Base-by-base conservation (phyloP, 345 rosid species). In the Bruguiera sexangula region DNA sequence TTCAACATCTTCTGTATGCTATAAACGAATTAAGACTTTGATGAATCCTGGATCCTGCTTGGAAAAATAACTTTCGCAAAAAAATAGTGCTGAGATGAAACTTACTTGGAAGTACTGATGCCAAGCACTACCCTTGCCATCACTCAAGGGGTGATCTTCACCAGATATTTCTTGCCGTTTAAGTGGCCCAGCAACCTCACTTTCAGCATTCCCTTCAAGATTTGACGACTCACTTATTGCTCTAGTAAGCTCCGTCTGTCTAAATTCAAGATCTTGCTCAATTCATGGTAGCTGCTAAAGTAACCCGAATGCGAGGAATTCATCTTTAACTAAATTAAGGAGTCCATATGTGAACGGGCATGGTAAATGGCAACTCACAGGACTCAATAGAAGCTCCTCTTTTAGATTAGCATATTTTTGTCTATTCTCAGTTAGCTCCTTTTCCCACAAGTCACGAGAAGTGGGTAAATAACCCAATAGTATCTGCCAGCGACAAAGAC, bases 121-220 rank as follows among this genome's bases (percentile, higher is more conserved):
- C 95, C 95, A 89, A 65, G 81, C 75, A 72, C 89, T 85, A 52
- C 85, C 80, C 80, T 85, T 82, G 58, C 87, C 88, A 48, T 74
- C 80, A 70, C 89, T 85, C 71, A 89, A 70, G 20, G 95, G 95
- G 72, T 89, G 95, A 81, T 89, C 95, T 70, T 84, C 95, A 24
- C 78, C 82, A 71, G 94, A 85, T 59, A 89, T 82, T 79, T 72
- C 69, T 29, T 72, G 89, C 30, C 91, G 72, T 71, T 66, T 80
- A 37, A 89, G 89, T 11, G 76, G 91, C 55, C 91, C 95, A 70
- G 80, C 84, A 32, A 54, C 58, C 31, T 71, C 85, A 75, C 13
- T 62, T 62, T 77, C 82, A 19, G 68, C 65, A 75, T 63, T 79
- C 69, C 83, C 77, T 36, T 29, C 63, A 60, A 80, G 63, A 60